Evolutionary conservation across 106 monocot genomes (phyloP).

Genomic region (Dactylorhiza incarnata): DNA sequence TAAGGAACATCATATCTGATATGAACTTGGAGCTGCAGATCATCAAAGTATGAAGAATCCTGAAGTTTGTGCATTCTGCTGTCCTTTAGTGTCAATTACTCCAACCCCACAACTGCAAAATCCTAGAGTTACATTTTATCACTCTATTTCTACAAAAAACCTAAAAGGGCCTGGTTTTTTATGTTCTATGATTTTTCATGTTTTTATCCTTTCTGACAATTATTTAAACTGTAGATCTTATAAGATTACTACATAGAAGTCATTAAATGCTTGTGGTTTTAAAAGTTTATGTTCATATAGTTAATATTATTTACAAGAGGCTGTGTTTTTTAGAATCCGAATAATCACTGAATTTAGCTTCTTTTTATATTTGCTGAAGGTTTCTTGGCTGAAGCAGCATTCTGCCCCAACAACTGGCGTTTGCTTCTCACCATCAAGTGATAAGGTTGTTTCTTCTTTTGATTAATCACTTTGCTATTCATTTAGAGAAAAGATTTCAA

Average conservation of each 20-base stretch:
- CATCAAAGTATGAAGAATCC: neutral
- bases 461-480: neutral
- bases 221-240: no score
- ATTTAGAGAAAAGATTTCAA: neutral
- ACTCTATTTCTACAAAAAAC: neutral
- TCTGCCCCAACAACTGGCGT: conserved; percentile 94
- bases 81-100: neutral
- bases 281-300: neutral
- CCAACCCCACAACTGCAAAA: neutral
- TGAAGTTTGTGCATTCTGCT: neutral
- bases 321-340: neutral
- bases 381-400: conserved; percentile 96
- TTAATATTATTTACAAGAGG: neutral
- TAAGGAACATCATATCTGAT: neutral
- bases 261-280: neutral
- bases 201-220: no score
- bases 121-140: no score
- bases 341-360: neutral
- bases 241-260: neutral
- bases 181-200: neutral
- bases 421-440: conserved; percentile 83
- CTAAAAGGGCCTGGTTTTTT: neutral
- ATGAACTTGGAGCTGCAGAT: neutral
- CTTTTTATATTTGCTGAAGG: conserved; percentile 28
- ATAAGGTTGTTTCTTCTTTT: conserved; percentile 54